These are phyloP conservation scores for Cercospora sojina DNA, from an alignment of 2,329 filamentous ascomycete species.

Conservation along the genomic window DNA sequence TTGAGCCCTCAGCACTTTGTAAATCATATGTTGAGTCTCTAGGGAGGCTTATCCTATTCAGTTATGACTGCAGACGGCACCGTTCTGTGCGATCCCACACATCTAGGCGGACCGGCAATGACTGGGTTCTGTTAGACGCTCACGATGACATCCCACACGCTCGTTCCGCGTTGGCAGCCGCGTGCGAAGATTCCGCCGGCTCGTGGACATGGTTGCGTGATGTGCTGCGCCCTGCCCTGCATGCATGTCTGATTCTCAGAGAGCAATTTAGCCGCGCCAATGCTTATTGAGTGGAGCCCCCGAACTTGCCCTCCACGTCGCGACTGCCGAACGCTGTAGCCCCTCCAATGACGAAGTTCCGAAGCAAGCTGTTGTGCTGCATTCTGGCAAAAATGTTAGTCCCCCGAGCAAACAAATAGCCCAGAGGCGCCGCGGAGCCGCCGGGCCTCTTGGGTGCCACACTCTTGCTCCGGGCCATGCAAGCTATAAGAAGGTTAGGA, in stretches of 20 bases:
- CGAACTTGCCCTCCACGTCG: background rate
- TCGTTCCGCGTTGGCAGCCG: background rate
- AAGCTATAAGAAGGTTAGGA: constrained; percentile 22
- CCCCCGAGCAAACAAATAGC: constrained; percentile 9
- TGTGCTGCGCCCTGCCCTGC: background rate
- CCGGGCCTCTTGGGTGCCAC: background rate
- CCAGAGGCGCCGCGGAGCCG: constrained; percentile 14
- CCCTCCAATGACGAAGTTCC: constrained; percentile 17
- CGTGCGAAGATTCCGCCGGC: background rate
- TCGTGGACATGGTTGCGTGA: background rate
- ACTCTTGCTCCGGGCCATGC: constrained; percentile 6
- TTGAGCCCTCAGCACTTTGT: background rate
- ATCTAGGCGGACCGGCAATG: background rate
- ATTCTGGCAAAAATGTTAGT: constrained; percentile 18
- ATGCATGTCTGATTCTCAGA: background rate
- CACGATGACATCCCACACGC: background rate
- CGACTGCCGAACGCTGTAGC: constrained; percentile 5
- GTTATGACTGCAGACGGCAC: background rate
- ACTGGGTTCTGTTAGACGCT: background rate
- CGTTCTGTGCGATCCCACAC: background rate
- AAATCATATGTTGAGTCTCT: background rate
- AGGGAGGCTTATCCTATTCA: background rate
- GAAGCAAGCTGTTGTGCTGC: constrained; percentile 2
- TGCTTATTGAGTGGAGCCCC: background rate
- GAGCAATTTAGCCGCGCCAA: constrained; percentile 3